Conservation (phyloP, 2,329 filamentous ascomycete genomes). For the Chrysoporthe cubensis region DNA sequence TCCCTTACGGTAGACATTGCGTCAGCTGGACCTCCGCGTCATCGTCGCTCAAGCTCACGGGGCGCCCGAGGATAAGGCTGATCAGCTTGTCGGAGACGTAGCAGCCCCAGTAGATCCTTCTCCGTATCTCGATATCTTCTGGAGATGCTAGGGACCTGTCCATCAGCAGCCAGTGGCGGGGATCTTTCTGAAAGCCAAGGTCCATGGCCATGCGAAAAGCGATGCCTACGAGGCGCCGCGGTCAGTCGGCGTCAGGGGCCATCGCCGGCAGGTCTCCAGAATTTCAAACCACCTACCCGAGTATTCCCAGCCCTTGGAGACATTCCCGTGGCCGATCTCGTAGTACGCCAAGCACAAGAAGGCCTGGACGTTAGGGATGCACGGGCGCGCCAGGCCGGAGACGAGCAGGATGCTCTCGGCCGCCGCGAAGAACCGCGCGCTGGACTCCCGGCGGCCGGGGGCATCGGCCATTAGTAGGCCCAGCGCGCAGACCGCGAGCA, state of each 20-base stretch:
- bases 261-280: slow-evolving; percentile 22
- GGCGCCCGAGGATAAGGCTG: slow-evolving; percentile 28
- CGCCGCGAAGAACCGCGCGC: slow-evolving; percentile 32
- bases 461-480: slow-evolving; percentile 31
- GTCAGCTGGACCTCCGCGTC: slow-evolving; percentile 26
- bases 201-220: slow-evolving; percentile 39
- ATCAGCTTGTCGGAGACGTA: slow-evolving; percentile 36
- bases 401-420: slow-evolving; percentile 36
- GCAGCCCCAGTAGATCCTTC: slow-evolving; percentile 38
- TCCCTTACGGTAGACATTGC: slow-evolving; percentile 22
- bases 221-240: slow-evolving; percentile 34
- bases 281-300: slow-evolving; percentile 31
- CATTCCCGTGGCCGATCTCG: slow-evolving; percentile 35
- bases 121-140: slow-evolving; percentile 36
- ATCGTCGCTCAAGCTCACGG: slow-evolving; percentile 17
- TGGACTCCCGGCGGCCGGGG: slow-evolving; percentile 16
- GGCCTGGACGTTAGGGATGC: slow-evolving; percentile 34
- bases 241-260: slow-evolving; percentile 32
- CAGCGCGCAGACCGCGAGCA: slow-evolving; percentile 35
- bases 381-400: slow-evolving; percentile 31
- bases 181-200: slow-evolving; percentile 36
- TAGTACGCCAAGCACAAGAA: slow-evolving; percentile 37
- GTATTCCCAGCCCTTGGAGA: slow-evolving; percentile 37
- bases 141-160: slow-evolving; percentile 31
- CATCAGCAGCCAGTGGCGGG: slow-evolving; percentile 31